A percentile compares a stretch with the other conserved stretches of the same genome.
Evolutionary conservation across 2,329 filamentous ascomycete genomes (phyloP).

Genomic region (Ophiostoma australiae): DNA sequence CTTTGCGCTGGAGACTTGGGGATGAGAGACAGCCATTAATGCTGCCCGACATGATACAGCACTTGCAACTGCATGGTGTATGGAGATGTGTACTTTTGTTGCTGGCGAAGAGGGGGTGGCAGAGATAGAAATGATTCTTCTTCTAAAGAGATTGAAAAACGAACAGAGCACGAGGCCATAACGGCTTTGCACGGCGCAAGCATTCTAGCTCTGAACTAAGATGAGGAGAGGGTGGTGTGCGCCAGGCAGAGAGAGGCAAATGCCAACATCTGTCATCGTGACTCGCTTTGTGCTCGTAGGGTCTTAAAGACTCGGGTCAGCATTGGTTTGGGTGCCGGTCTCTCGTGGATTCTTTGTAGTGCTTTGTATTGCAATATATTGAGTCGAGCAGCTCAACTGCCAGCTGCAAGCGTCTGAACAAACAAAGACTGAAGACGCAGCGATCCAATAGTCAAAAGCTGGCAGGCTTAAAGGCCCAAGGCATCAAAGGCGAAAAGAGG

Average conservation of each 20-base stretch:
- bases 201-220: too few species aligned
- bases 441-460: not conserved
- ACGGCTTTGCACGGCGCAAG: not conserved
- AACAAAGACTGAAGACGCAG: not conserved
- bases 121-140: not conserved
- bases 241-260: not conserved
- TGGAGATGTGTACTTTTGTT: not conserved
- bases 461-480: not conserved
- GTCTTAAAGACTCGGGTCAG: not conserved
- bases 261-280: not conserved
- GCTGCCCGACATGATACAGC: not conserved
- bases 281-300: not conserved
- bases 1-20: not conserved
- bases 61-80: not conserved
- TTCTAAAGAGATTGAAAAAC: too few species aligned
- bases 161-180: not conserved
- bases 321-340: too few species aligned
- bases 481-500: not conserved
- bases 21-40: not conserved
- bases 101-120: too few species aligned
- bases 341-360: not conserved
- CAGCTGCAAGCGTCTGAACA: not conserved
- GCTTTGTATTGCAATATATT: not conserved
- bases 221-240: not conserved
- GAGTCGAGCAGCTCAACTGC: not conserved